phyloP scores from a whole-genome alignment of 1,139 yeast species.

The Entelexis sorbosivorans region DNA sequence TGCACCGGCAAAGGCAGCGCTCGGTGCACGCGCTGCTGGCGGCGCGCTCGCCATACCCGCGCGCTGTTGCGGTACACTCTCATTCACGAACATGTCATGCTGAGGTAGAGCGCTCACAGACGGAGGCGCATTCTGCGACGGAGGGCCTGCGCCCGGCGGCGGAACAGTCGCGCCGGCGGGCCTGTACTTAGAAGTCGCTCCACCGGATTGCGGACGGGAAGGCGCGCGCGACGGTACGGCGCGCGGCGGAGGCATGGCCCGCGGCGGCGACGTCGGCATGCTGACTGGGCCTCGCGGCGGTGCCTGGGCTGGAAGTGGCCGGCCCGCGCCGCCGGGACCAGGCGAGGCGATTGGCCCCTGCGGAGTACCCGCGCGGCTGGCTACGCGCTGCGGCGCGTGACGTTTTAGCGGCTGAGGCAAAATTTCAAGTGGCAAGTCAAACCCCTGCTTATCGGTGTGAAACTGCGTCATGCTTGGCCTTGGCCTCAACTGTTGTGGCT shows the following conservation, averaged over 20 bases:
- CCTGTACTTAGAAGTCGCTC: conserved; percentile 4
- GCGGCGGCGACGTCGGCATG: not conserved
- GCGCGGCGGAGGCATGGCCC: not conserved
- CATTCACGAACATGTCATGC: not conserved
- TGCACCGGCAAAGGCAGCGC: not conserved
- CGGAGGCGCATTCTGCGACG: not conserved
- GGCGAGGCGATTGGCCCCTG: not conserved
- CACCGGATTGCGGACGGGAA: not conserved
- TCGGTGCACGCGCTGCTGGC: not conserved
- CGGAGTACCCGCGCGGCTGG: conserved; percentile 10
- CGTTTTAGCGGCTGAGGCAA: conserved; percentile 33
- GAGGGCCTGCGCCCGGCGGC: not conserved
- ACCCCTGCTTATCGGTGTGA: conserved; percentile 28
- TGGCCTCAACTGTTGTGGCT: not conserved
- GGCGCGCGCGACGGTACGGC: not conserved
- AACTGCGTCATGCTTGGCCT: conserved; percentile 18
- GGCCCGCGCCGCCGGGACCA: not conserved
- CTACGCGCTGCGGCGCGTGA: conserved; percentile 11
- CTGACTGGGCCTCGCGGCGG: not conserved
- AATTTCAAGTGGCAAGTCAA: conserved; percentile 63
- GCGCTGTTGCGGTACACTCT: not conserved
- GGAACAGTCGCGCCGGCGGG: conserved; percentile 2
- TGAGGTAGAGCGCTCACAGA: not conserved
- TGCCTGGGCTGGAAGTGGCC: not conserved
- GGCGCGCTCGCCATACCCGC: not conserved